Evolutionary conservation across 2,329 filamentous ascomycete genomes (phyloP), one percentile per base, ranked within the genome.

Genomic region (Diaporthe batatas): DNA sequence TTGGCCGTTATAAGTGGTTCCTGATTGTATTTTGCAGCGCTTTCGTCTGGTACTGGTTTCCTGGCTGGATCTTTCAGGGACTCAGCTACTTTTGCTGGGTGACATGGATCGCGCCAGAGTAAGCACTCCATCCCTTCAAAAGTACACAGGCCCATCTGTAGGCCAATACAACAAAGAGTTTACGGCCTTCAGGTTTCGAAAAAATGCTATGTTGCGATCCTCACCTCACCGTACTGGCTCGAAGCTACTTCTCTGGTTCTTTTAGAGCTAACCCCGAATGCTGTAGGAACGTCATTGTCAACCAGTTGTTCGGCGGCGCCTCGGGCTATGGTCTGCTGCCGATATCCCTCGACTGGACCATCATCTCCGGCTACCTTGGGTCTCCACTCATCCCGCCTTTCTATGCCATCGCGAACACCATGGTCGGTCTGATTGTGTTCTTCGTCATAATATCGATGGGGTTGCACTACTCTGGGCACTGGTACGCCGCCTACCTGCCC

Each of bases 1-100:
- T 92, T 64, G 87, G 89, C n/a, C 87, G 90, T 68, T 92, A 91
- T 80, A 86, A 85, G 75, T 89, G 89, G 79, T 93, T 92, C 82
- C 78, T 91, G 71, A 87, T 87, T 75, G 84, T 91, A 47, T 88
- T 88, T 75, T 78, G 81, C 34, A 86, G 81, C 23, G 85, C 84
- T 3, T 90, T 90, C 76, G 76, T 83, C 39, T 89, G 87, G 87
- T 88, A 89, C 77, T 89, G 85, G 83, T 84, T 89, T 76, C 88
- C 88, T 0, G 87, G 87, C 16, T 89, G 86, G 73, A 84, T 91
- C 47, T 89, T 87, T 71, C 86, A 89, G 75, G 83, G 82, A 0
- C 78, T 86, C 25, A 82, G 80, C 70, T 83, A 82, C 78, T 83
- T 85, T 75, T 83, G 81, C 76, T 86, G 80, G 82, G 77, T 84